Percentiles rank a stretch among this genome's conserved stretches.
phyloP scores from a whole-genome alignment of 2,329 filamentous ascomycete genomes.

The Fusarium sambucinum region DNA sequence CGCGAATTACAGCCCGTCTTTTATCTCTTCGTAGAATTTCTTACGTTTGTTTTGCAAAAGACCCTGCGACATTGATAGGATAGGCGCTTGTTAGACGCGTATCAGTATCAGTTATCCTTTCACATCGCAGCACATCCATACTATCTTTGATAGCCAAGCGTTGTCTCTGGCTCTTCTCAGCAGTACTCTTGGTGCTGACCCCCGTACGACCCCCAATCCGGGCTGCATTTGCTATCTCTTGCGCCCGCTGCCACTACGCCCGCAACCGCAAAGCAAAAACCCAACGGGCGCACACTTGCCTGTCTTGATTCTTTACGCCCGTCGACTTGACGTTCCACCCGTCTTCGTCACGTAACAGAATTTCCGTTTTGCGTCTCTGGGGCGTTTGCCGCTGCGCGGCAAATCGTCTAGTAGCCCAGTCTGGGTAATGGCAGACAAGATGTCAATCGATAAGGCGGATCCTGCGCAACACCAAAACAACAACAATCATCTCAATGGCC shows the following conservation, averaged over 20 bases:
- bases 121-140: constrained; percentile 15
- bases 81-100: constrained; percentile 49
- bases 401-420: constrained; percentile 50
- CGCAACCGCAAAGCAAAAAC: constrained; percentile 55
- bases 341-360: constrained; percentile 51
- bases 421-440: constrained; percentile 71
- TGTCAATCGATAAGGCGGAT: constrained; percentile 72
- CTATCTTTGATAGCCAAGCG: constrained; percentile 38
- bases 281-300: constrained; percentile 53
- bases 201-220: constrained; percentile 50
- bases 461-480: constrained; percentile 47
- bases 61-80: constrained; percentile 46
- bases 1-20: constrained; percentile 49
- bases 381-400: constrained; percentile 55
- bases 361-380: constrained; percentile 53
- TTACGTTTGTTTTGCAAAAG: constrained; percentile 50
- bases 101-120: constrained; percentile 22
- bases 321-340: constrained; percentile 48
- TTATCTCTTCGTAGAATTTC: constrained; percentile 51
- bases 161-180: constrained; percentile 28
- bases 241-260: constrained; percentile 54
- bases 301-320: constrained; percentile 48
- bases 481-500: constrained; percentile 51
- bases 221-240: constrained; percentile 47
- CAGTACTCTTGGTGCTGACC: constrained; percentile 32